Base-by-base conservation (phyloP, 495 filamentous ascomycete species). In the Penicillium psychrofluorescens region DNA sequence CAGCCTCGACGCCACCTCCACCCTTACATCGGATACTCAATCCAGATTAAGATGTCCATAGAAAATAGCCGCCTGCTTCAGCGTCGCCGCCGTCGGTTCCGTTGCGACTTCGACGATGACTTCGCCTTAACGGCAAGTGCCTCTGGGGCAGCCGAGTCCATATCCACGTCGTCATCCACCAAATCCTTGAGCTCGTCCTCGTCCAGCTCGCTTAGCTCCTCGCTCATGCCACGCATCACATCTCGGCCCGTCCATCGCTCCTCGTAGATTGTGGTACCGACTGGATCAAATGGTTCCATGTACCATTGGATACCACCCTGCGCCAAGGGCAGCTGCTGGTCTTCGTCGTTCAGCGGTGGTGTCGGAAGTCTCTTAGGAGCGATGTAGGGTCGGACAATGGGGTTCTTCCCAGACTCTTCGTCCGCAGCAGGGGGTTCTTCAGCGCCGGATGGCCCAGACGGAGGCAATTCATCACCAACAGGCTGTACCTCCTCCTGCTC, bases 251-350 rank as follows among this genome's bases (percentile, higher is more conserved):
- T 81, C 80, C 85, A 90, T 44, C 82, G 74, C 64, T 90, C 85
- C 40, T 89, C 84, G 51, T 83, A 67, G 14, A 87, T 68, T 1
- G 77, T 87, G 0, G 86, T 94, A 12, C 91, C 89, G 40, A 77
- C 58, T 0, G 84, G 86, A 32, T 91, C 80, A 54, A 92, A 91
- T 9, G 79, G 77, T 48, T 88, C 73, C 54, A 95, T 79, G 66
- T 94, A 96, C 89, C 90, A 95, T 9, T 85, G 82, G 7, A 91
- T 73, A 10, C 90, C 90, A 37, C 90, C 90, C 38, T 83, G 68
- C 4, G 76, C 72, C 29, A 92, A 64, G 5, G 75, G 67, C 12
- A 79, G 73, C 8, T 71, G 62, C 35, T 78, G 68, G 28, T 80
- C 71, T 29, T 70, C 71, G 40, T 70, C 67, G 29, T 40, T 51